phyloP scores from a whole-genome alignment of 495 filamentous ascomycete genomes.

The Stereocaulon alpinum region DNA sequence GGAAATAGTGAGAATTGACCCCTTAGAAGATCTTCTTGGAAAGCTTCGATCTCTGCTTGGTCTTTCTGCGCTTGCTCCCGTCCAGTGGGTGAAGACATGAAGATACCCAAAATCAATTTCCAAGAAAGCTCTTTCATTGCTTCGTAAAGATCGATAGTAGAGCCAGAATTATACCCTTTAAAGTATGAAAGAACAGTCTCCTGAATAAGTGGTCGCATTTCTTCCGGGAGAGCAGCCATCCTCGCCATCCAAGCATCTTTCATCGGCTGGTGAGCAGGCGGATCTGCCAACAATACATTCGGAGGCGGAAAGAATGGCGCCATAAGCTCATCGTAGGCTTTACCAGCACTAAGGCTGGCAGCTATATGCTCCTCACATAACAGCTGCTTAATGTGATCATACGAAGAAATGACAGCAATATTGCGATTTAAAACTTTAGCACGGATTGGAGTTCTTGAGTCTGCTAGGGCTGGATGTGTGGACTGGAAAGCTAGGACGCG shows the following conservation, averaged over 20 bases:
- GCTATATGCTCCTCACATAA: not conserved
- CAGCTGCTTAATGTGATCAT: constrained; percentile 12
- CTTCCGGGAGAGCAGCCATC: constrained; percentile 2
- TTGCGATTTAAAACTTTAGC: constrained; percentile 21
- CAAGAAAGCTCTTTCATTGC: constrained; percentile 25
- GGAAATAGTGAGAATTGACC: constrained; percentile 29
- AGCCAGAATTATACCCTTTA: not conserved
- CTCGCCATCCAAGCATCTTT: constrained; percentile 14
- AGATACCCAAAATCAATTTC: constrained; percentile 21
- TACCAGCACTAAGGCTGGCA: constrained; percentile 7
- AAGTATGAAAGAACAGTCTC: not conserved
- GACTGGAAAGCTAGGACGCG: constrained; percentile 16
- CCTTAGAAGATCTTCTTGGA: constrained; percentile 26
- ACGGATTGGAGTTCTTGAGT: constrained; percentile 12
- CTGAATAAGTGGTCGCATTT: not conserved
- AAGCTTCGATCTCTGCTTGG: constrained; percentile 3
- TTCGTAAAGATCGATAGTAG: constrained; percentile 23
- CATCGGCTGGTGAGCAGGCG: constrained; percentile 5
- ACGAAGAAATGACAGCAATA: constrained; percentile 20
- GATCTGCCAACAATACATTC: constrained; percentile 19
- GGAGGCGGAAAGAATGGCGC: constrained; percentile 22
- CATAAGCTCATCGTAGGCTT: constrained; percentile 21
- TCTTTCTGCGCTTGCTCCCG: not conserved
- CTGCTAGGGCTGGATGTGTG: constrained; percentile 9
- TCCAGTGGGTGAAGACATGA: constrained; percentile 13